A percentile compares a stretch with the other conserved stretches of the same genome.
These are phyloP conservation scores for Citrus mangshanensis DNA, from an alignment of 345 rosid species.

Conservation along the genomic window DNA sequence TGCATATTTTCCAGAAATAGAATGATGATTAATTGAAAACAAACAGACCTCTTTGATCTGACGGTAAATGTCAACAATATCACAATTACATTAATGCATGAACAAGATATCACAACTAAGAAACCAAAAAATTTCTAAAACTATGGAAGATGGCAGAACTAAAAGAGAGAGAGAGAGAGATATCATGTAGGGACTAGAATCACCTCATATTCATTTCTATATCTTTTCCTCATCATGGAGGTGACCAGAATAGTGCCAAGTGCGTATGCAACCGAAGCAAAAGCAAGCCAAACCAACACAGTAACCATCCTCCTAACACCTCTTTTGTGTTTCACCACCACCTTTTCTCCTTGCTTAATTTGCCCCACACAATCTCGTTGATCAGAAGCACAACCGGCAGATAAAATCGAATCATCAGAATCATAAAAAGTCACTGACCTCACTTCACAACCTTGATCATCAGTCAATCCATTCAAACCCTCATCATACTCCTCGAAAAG, in stretches of 20 bases:
- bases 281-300: conserved; percentile 15
- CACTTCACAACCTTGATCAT: conserved; percentile 17
- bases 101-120: background rate
- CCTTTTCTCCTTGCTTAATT: background rate
- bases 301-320: background rate
- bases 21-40: no score
- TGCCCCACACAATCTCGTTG: background rate
- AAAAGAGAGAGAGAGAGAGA: background rate
- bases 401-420: conserved; percentile 10
- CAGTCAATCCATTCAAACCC: conserved; percentile 1
- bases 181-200: conserved; percentile 40
- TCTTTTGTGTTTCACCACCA: background rate
- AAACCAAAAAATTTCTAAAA: no score
- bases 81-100: background rate
- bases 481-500: conserved; percentile 27
- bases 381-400: background rate
- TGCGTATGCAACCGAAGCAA: conserved; percentile 8
- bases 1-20: no score
- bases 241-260: conserved; percentile 4
- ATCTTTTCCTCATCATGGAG: background rate
- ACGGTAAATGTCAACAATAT: no score
- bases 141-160: background rate
- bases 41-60: no score
- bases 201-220: conserved; percentile 15
- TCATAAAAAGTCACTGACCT: conserved; percentile 24